Evolutionary conservation across 2,329 filamentous ascomycete genomes (phyloP), one percentile per base, ranked within the genome.

Genomic region (Colletotrichum sansevieriae): DNA sequence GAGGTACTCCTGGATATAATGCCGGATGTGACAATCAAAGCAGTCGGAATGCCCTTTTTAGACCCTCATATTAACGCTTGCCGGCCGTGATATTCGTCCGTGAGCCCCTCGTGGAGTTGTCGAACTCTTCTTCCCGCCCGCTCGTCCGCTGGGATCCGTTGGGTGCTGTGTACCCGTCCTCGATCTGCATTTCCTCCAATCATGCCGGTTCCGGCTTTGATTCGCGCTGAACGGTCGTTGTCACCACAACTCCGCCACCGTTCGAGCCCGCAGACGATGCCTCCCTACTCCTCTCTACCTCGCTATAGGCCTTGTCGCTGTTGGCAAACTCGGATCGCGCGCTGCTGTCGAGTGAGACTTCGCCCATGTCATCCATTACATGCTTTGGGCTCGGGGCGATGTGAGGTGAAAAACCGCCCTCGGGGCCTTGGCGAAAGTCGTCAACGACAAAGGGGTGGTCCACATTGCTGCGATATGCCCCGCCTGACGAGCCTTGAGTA

Each of bases 141-240:
- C 43, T 51, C 22, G 44, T 22, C 35, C 39, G 55, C 9, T 55
- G 20, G n/a, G 64, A 55, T 11, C 37, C 18, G 46, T 33, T 49
- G 11, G 52, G 18, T 29, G 59, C 67, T 20, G 57, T 8, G 43
- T 59, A 58, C 6, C 44, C 49, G 29, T 72, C 65, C 11, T 66
- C 61, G 15, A 67, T 51, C 10, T 18, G 18, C 41, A 63, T 65
- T 7, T 66, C 44, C 18, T 69, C 57, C 29, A 61, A 64, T 7
- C 57, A 8, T 12, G 46, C 46, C 35, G 61, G 33, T 13, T 56
- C 57, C 2, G 75, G 75, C n/a, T 74, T 74, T 66, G 74, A 78
- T 58, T 80, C 77, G 33, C 77, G 73, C 68, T 76, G 73, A 63
- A 80, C 80, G 6, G 79, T 79, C 6, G 78, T 81, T n/a, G 79